A percentile compares a stretch with the other conserved stretches of the same genome.
These are phyloP conservation scores for Auricularia auricula-judae DNA, from an alignment of 768 basidiomycete genomes.

Conservation along the genomic window DNA sequence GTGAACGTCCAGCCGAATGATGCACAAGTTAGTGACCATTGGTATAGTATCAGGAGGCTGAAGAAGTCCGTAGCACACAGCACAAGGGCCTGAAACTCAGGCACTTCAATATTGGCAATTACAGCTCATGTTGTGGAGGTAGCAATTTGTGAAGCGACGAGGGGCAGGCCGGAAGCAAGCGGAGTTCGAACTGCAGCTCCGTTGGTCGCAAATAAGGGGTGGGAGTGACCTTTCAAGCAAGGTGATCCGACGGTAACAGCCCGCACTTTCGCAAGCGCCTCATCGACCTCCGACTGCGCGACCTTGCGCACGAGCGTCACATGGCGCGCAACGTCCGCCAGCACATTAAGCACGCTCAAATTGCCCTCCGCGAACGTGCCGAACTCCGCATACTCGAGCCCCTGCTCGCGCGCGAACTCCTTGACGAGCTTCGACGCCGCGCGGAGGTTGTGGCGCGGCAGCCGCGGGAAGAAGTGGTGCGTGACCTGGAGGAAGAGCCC, in stretches of 20 bases:
- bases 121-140: no score
- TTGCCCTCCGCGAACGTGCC: slow-evolving; percentile 76
- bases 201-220: no score
- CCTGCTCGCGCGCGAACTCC: slow-evolving; percentile 76
- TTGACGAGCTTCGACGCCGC: slow-evolving; percentile 77
- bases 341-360: slow-evolving; percentile 66
- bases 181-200: no score
- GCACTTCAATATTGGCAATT: no score
- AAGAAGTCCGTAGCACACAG: no score
- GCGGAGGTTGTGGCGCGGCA: slow-evolving; percentile 87
- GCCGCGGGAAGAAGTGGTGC: slow-evolving; percentile 91
- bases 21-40: no score
- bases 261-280: slow-evolving; percentile 31
- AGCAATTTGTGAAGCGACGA: no score
- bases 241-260: not conserved
- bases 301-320: slow-evolving; percentile 72
- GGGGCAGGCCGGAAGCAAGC: no score
- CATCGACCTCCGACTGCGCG: slow-evolving; percentile 60
- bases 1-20: no score
- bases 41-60: no score
- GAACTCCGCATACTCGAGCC: slow-evolving; percentile 82
- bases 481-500: slow-evolving; percentile 99
- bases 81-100: no score
- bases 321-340: slow-evolving; percentile 81
- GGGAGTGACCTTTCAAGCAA: no score